Evolutionary conservation across 164 flowering plant species (phyloP), one percentile per base, ranked within the genome.

Genomic region (Vitis amurensis): DNA sequence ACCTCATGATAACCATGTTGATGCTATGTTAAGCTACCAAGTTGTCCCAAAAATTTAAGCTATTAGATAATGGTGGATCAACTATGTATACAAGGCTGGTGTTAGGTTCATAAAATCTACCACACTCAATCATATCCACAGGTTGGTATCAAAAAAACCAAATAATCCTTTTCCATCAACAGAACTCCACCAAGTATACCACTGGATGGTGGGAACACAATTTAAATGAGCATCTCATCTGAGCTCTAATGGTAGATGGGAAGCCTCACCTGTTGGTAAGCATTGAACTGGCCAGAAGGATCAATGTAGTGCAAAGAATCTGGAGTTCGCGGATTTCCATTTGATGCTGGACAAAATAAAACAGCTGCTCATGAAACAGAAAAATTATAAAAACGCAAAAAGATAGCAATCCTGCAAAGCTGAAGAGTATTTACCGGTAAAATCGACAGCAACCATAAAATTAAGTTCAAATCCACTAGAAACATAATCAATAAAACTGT

Each of bases 391-490:
- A 12, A 49, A 14, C 30, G 27, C 27, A 59, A 37, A 51, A n/a
- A 37, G 23, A 14, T 9, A 17, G 49, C 51, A 9, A 13, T 10
- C 10, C 30, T 13, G 64, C 3, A 59, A 19, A 8, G 12, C 29
- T 53, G 19, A 29, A 19, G 55, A 13, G 70, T 11, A 16, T 15
- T 50, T 78, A 95, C 99, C 98, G 6, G 99, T 95, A 72, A 95
- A 95, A 81, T 95, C 98, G 75, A 93, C 84, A 55, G 98, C 99
- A 72, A 93, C 99, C 94, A 93, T 89, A 68, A 93, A 95, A 73
- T 87, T 91, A 13, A 95, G 90, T 79, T 93, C 94, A 83, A 88
- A 93, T 44, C 98, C 99, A 78, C 86, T 84, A 16, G 98, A 88
- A 62, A 95, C 88, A 72, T 91, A 95, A 72, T 95, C 99, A 79